Evolutionary conservation across 306 rosid genomes (phyloP).

Genomic region (Ormosia semicastrata): DNA sequence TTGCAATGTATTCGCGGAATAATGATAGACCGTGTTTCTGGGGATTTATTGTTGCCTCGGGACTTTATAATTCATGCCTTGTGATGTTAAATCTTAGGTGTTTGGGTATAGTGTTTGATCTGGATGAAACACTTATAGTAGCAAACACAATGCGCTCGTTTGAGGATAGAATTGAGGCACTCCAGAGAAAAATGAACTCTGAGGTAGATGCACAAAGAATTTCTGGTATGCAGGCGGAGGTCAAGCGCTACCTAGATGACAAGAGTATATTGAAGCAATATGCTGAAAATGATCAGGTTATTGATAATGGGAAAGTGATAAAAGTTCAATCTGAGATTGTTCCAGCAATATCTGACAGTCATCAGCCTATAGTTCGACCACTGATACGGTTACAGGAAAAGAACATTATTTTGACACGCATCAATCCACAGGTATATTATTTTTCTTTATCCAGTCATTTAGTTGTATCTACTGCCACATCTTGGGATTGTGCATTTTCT

Average conservation of each 20-base stretch:
- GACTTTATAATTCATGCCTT: slow-evolving; percentile 85
- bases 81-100: slow-evolving; percentile 95
- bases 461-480: neutral
- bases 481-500: neutral
- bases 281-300: slow-evolving; percentile 87
- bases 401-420: slow-evolving; percentile 93
- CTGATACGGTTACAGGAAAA: slow-evolving; percentile 81
- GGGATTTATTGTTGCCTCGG: slow-evolving; percentile 79
- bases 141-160: slow-evolving; percentile 99
- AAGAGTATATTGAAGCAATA: slow-evolving; percentile 85
- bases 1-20: slow-evolving; percentile 81
- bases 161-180: slow-evolving; percentile 93
- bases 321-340: slow-evolving; percentile 85
- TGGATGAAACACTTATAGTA: slow-evolving; percentile 95
- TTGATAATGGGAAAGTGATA: slow-evolving; percentile 87
- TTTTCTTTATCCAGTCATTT: slow-evolving; percentile 11
- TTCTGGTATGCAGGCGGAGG: slow-evolving; percentile 84
- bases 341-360: slow-evolving; percentile 78
- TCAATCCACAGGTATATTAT: slow-evolving; percentile 82
- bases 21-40: slow-evolving; percentile 80
- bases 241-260: slow-evolving; percentile 89
- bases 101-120: slow-evolving; percentile 97
- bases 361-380: slow-evolving; percentile 80
- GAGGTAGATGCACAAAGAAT: slow-evolving; percentile 84
- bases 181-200: slow-evolving; percentile 79